Percentiles rank a stretch among this genome's conserved stretches.
Evolutionary conservation across 768 basidiomycete species (phyloP).

Genomic region (Trametes punicea): DNA sequence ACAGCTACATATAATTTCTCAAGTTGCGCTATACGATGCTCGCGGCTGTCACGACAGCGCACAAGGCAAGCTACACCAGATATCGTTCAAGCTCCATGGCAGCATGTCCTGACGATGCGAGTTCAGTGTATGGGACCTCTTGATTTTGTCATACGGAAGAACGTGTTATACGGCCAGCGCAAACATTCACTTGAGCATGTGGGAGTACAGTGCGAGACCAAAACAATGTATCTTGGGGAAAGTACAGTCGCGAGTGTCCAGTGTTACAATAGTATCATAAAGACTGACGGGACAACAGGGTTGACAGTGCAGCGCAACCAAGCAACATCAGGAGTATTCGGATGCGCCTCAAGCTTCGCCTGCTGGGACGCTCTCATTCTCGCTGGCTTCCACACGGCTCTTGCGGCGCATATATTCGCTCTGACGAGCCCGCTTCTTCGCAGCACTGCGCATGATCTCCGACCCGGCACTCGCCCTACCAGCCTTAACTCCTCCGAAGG

Average conservation of each 20-base stretch:
- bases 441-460: slow-evolving; percentile 51
- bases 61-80: too few species aligned
- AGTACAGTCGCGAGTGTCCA: not conserved
- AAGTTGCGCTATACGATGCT: too few species aligned
- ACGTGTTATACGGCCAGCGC: slow-evolving; percentile 9
- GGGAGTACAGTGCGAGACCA: not conserved
- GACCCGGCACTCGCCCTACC: slow-evolving; percentile 25
- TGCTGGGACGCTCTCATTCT: not conserved
- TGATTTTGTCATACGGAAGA: too few species aligned
- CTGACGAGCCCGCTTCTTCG: slow-evolving; percentile 71
- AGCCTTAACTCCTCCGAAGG: slow-evolving; percentile 31
- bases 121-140: too few species aligned
- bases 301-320: not conserved
- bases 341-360: not conserved
- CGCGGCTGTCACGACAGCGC: too few species aligned
- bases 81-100: too few species aligned
- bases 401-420: slow-evolving; percentile 67
- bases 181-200: not conserved
- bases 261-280: slow-evolving; percentile 18
- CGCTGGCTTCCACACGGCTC: slow-evolving; percentile 28
- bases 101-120: too few species aligned
- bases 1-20: too few species aligned
- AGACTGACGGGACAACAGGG: not conserved
- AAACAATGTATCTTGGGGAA: not conserved
- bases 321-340: not conserved